Evolutionary conservation across 1,284 basidiomycete genomes (phyloP), one percentile per base, ranked within the genome.

Genomic region (Ustilago loliicola): DNA sequence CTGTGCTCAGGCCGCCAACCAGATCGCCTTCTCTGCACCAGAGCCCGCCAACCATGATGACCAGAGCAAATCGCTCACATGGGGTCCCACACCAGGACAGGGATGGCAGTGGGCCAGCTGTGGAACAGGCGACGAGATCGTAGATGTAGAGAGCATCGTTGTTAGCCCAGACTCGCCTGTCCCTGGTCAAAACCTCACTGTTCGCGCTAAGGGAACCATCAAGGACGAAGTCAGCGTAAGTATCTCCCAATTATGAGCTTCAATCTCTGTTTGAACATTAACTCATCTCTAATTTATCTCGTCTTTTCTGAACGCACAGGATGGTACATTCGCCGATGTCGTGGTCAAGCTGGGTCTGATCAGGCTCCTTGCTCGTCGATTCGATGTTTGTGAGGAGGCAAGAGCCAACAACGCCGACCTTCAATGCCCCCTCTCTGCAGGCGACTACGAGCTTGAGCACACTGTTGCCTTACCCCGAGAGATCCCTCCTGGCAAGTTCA

Each of bases 401-500:
- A 67, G 77, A 30, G 54, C 75, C 34, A 84, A 82, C 67, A 69
- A 85, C 23, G 84, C 81, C 27, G 63, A 80, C 56, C 58, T 86
- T 2, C 82, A 85, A 38, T 86, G 85, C 65, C 85, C 85, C 8
- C 32, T 84, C 32, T 67, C 75, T 13, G 69, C 80, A 2, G 83
- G 83, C 50, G 62, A 73, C 23, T 83, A 85, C 68, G 71, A 82
- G 50, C 70, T 86, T 21, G 64, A 66, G 25, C 85, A 86, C 36
- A 85, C 84, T 21, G 83, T 83, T 13, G 64, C 62, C 38, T 72
- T 86, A 10, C 84, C 84, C 19, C 64, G 68, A n/a, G 79, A 83
- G 59, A 84, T 86, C 50, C 83, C 82, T 17, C 83, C 82, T 5
- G 80, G 82, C 87, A 96, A 94, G 87, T 98, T 98, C 88, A 87